Conservation (phyloP, 139 green algal genomes). For the Monoraphidium neglectum region DNA sequence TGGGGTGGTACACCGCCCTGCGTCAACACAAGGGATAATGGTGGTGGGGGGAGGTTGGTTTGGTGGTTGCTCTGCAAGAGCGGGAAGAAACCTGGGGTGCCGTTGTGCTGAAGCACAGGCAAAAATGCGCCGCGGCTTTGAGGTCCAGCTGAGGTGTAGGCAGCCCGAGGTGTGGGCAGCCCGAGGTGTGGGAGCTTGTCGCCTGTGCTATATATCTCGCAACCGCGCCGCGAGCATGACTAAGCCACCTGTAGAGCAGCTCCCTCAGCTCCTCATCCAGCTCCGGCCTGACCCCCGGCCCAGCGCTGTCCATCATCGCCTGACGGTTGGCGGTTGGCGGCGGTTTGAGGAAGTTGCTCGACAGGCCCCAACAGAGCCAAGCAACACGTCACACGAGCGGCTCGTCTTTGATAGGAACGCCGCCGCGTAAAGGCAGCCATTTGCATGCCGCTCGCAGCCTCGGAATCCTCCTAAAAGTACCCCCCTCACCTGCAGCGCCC, state of each 20-base stretch:
- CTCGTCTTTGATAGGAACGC: background rate
- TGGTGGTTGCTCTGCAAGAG: background rate
- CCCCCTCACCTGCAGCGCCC: constrained; percentile 40
- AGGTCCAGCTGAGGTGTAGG: too few species aligned
- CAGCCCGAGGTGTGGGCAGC: too few species aligned
- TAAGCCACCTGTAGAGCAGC: constrained; percentile 38
- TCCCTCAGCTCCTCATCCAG: constrained; percentile 31
- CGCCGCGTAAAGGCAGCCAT: background rate
- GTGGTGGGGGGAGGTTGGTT: background rate
- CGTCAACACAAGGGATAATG: constrained; percentile 26
- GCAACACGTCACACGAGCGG: background rate
- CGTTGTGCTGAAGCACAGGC: too few species aligned
- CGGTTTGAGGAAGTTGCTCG: too few species aligned
- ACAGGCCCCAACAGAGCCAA: background rate
- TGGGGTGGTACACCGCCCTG: constrained; percentile 74
- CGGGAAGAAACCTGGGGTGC: background rate
- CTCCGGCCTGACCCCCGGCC: constrained; percentile 2
- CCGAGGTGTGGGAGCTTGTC: too few species aligned
- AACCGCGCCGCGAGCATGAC: too few species aligned
- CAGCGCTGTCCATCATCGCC: constrained; percentile 30
- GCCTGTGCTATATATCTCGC: too few species aligned
- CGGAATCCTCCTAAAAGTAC: too few species aligned
- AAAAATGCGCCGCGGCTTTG: too few species aligned
- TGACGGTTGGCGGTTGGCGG: too few species aligned
- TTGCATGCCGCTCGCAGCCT: too few species aligned